A percentile compares a stretch with the other conserved stretches of the same genome.
Evolutionary conservation across 2,329 filamentous ascomycete species (phyloP).

Genomic region (Aspergillus persii): DNA sequence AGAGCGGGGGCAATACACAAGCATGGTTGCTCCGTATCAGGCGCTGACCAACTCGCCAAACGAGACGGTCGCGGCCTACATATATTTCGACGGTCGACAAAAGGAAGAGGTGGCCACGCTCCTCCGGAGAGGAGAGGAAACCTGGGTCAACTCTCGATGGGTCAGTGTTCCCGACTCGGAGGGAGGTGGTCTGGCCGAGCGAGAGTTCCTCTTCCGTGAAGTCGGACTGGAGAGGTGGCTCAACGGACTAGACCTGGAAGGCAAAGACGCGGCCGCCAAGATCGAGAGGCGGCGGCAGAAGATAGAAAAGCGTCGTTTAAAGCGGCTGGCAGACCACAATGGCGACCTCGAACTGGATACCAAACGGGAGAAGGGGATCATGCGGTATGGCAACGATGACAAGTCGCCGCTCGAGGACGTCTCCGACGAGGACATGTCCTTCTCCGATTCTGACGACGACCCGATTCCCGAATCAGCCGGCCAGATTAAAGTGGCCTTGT

Average conservation of each 20-base stretch:
- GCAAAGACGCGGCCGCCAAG: conserved; percentile 83
- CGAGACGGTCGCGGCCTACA: conserved; percentile 97
- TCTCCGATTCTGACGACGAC: conserved; percentile 77
- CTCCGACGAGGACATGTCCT: conserved; percentile 66
- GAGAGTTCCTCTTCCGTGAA: conserved; percentile 95
- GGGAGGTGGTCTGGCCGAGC: conserved; percentile 89
- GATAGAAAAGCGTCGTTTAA: conserved; percentile 82
- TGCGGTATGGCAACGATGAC: conserved; percentile 78
- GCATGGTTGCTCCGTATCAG: conserved; percentile 76
- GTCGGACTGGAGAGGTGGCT: conserved; percentile 95
- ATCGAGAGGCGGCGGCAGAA: conserved; percentile 62
- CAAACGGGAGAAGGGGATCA: conserved; percentile 53
- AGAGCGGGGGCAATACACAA: conserved; percentile 53
- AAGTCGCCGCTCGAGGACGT: conserved; percentile 70
- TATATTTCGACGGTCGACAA: conserved; percentile 92
- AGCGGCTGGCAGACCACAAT: conserved; percentile 60
- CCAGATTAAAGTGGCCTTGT: conserved; percentile 97
- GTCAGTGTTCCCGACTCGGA: conserved; percentile 89
- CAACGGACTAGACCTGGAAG: conserved; percentile 92
- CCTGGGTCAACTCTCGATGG: conserved; percentile 98
- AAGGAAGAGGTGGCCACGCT: conserved; percentile 98
- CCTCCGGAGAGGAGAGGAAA: conserved; percentile 88
- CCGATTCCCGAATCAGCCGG: conserved; percentile 86
- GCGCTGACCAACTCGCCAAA: conserved; percentile 90
- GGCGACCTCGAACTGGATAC: conserved; percentile 47